These are phyloP conservation scores for Pochonia chlamydosporia DNA, from an alignment of 2,329 filamentous ascomycete species.

Conservation along the genomic window DNA sequence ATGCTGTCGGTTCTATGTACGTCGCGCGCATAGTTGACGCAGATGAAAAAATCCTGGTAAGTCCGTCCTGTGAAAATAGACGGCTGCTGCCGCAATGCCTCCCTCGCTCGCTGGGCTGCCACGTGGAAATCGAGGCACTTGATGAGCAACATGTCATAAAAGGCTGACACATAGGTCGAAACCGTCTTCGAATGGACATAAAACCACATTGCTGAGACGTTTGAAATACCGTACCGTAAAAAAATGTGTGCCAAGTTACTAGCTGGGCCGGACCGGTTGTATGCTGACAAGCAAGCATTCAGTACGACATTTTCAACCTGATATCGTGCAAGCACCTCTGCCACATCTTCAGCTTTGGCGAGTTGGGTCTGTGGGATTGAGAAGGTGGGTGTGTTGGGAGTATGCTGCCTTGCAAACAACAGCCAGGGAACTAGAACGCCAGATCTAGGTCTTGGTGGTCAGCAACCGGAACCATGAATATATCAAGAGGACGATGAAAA, in stretches of 20 bases:
- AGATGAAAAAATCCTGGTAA: constrained; percentile 23
- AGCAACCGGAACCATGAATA: not conserved
- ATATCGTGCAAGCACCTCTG: constrained; percentile 16
- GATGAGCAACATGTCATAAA: constrained; percentile 20
- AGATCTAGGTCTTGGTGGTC: constrained; percentile 7
- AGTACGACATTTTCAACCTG: constrained; percentile 22
- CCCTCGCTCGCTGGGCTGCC: constrained; percentile 21
- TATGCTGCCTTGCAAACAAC: constrained; percentile 17
- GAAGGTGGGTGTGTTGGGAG: constrained; percentile 9
- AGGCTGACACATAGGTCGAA: constrained; percentile 20
- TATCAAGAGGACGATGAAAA: too few relatives aligned
- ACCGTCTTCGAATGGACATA: constrained; percentile 23
- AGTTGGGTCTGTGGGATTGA: constrained; percentile 18
- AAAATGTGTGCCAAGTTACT: constrained; percentile 22
- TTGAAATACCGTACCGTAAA: constrained; percentile 18
- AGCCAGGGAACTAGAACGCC: constrained; percentile 18
- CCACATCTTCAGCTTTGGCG: constrained; percentile 17
- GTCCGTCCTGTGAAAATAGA: constrained; percentile 14
- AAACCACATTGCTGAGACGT: constrained; percentile 25
- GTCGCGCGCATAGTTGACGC: constrained; percentile 22
- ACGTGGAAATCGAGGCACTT: constrained; percentile 20
- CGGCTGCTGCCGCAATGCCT: constrained; percentile 18
- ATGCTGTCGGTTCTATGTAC: constrained; percentile 11
- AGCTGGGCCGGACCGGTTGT: constrained; percentile 17
- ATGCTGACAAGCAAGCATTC: constrained; percentile 22